Evolutionary conservation across 306 rosid species (phyloP), one percentile per base, ranked within the genome.

Genomic region (Medicago ruthenica): DNA sequence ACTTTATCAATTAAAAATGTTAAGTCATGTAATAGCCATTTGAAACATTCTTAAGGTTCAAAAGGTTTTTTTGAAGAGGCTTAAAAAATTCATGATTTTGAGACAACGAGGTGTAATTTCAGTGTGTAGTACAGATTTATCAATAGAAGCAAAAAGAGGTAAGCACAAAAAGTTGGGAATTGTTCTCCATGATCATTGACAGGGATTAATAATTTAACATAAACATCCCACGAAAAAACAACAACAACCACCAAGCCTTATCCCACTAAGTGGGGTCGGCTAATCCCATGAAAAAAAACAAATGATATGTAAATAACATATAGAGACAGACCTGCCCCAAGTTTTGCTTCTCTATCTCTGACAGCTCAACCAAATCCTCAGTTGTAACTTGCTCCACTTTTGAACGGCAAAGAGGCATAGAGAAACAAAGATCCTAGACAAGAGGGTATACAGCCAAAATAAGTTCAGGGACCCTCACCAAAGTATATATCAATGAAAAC

Each of bases 381-480:
- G 89, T 81, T 16, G 87, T 76, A 42, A 81, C 93, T 78, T 92
- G 97, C 85, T 92, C 94, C 58, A 85, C 88, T 87, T 90, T 90
- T 14, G 99, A 92, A 77, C 41, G 86, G 88, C 96, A 95, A 51
- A 88, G 97, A 76, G 99, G 99, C 99, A 92, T 95, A 17, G 97
- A 87, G 90, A 92, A 95, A 80, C 81, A 68, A 80, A 95, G 78
- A 81, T 89, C 99, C 98, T 95, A 75, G 53, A 40, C 41, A 70
- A 73, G 78, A 86, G 61, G 76, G 81, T 40, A 61, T 42, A 27
- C 53, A 70, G 15, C 34, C 45, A 63, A 70, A 79, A 39, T 34
- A 68, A 61, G 58, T 79, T 48, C 34, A 75, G 14, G 75, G 15
- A 59, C 55, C 58, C 71, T 10, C 69, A n/a, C 18, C 48, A 40